phyloP scores from a whole-genome alignment of 1,284 basidiomycete species.

The Cryptococcus maquisensis region DNA sequence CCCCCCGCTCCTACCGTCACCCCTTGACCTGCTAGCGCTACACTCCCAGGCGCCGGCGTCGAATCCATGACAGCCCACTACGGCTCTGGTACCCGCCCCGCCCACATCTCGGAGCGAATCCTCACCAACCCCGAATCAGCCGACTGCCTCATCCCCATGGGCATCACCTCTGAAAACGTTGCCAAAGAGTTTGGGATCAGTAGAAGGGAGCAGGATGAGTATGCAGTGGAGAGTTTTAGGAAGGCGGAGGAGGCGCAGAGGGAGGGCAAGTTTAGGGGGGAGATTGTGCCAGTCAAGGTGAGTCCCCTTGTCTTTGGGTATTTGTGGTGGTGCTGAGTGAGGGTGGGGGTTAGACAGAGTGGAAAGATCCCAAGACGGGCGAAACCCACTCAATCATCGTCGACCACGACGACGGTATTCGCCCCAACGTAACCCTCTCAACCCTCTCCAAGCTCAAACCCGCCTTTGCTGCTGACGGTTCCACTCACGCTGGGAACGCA shows the following conservation, averaged over 20 bases:
- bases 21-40: not conserved
- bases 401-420: constrained; percentile 82
- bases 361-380: constrained; percentile 77
- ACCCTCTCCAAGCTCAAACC: constrained; percentile 86
- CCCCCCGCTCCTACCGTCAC: constrained; percentile 2
- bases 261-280: constrained; percentile 82
- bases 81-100: constrained; percentile 64
- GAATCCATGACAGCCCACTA: constrained; percentile 90
- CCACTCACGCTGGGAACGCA: constrained; percentile 86
- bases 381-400: constrained; percentile 73
- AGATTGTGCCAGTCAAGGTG: constrained; percentile 80
- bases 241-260: constrained; percentile 81
- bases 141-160: constrained; percentile 94
- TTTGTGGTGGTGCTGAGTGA: not conserved
- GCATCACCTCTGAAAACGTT: constrained; percentile 94
- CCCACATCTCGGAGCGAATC: constrained; percentile 73
- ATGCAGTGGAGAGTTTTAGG: constrained; percentile 72
- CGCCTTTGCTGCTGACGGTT: constrained; percentile 78
- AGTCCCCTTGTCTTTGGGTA: constrained; percentile 28
- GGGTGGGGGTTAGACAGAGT: constrained; percentile 54
- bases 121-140: constrained; percentile 71
- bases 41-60: constrained; percentile 70
- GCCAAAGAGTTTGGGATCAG: constrained; percentile 73
- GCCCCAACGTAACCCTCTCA: constrained; percentile 83
- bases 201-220: constrained; percentile 76